Conservation (phyloP, 1,284 basidiomycete species). For the Omphalotus olearius region DNA sequence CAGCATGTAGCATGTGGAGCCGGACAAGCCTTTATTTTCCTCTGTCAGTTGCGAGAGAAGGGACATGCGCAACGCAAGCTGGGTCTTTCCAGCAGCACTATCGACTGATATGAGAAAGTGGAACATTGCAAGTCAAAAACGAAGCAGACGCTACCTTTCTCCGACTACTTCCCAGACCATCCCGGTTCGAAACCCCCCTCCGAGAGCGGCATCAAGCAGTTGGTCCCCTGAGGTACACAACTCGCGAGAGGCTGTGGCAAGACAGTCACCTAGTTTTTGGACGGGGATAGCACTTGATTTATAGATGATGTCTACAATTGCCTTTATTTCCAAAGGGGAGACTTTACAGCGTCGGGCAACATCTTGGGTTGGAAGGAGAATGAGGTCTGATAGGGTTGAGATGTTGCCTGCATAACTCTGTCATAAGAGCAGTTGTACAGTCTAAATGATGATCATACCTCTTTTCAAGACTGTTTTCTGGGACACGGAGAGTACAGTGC, state of each 20-base stretch:
- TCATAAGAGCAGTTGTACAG: not conserved
- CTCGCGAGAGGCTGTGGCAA: slow-evolving; percentile 1
- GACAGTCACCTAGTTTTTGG: slow-evolving; percentile 32
- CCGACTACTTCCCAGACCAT: slow-evolving; percentile 83
- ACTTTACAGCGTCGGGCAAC: slow-evolving; percentile 52
- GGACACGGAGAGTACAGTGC: not conserved
- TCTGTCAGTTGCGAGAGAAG: slow-evolving; percentile 69
- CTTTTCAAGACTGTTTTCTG: slow-evolving; percentile 22
- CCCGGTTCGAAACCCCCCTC: slow-evolving; percentile 72
- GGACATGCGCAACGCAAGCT: slow-evolving; percentile 76
- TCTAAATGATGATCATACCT: slow-evolving; percentile 19
- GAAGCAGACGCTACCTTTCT: slow-evolving; percentile 62
- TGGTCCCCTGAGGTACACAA: slow-evolving; percentile 68
- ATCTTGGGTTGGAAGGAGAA: slow-evolving; percentile 44
- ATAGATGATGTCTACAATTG: slow-evolving; percentile 45
- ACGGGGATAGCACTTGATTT: slow-evolving; percentile 31
- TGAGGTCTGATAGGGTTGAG: slow-evolving; percentile 41
- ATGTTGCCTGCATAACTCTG: slow-evolving; percentile 34
- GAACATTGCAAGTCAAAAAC: slow-evolving; percentile 7
- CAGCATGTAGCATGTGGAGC: slow-evolving; percentile 70
- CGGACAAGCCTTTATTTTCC: slow-evolving; percentile 47
- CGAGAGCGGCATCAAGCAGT: slow-evolving; percentile 59
- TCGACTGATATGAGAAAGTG: slow-evolving; percentile 10
- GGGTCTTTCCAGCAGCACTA: slow-evolving; percentile 87
- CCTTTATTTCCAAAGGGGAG: slow-evolving; percentile 41